phyloP scores from a whole-genome alignment of 768 basidiomycete species.

The Panaeolus cyanescens region DNA sequence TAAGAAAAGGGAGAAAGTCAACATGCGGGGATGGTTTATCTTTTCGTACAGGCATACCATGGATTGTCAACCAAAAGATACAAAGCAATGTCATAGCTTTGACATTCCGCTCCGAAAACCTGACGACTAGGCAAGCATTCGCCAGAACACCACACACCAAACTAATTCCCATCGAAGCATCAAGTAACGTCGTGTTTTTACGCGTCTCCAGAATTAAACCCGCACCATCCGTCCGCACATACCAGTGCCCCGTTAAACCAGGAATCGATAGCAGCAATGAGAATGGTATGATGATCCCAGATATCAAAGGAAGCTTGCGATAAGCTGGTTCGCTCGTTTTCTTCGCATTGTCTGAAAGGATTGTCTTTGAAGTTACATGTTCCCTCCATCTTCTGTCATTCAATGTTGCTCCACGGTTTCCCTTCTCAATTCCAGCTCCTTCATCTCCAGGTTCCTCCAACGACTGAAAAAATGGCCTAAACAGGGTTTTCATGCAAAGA shows the following conservation, averaged over 20 bases:
- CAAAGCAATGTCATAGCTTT: constrained; percentile 63
- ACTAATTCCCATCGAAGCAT: constrained; percentile 64
- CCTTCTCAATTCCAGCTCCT: neutral
- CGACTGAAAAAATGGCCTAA: neutral
- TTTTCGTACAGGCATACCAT: constrained; percentile 52
- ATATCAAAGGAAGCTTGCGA: constrained; percentile 64
- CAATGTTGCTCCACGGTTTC: neutral
- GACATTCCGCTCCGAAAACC: constrained; percentile 74
- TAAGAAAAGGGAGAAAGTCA: neutral
- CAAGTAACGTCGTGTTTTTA: constrained; percentile 58
- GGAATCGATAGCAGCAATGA: constrained; percentile 84
- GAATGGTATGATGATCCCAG: constrained; percentile 72
- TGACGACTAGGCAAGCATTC: constrained; percentile 62
- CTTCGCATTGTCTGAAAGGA: neutral
- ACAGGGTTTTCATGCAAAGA: neutral
- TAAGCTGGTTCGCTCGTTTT: constrained; percentile 27
- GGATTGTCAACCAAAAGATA: constrained; percentile 64
- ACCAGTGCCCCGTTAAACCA: constrained; percentile 77
- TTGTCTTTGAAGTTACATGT: neutral
- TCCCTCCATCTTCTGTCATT: neutral
- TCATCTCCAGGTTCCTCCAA: neutral
- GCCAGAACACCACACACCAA: constrained; percentile 70
- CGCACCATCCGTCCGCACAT: constrained; percentile 54
- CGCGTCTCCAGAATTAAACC: constrained; percentile 43
- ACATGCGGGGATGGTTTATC: neutral